Conservation (phyloP, 1,284 basidiomycete species). For the Cutaneotrichosporon arboriforme region DNA sequence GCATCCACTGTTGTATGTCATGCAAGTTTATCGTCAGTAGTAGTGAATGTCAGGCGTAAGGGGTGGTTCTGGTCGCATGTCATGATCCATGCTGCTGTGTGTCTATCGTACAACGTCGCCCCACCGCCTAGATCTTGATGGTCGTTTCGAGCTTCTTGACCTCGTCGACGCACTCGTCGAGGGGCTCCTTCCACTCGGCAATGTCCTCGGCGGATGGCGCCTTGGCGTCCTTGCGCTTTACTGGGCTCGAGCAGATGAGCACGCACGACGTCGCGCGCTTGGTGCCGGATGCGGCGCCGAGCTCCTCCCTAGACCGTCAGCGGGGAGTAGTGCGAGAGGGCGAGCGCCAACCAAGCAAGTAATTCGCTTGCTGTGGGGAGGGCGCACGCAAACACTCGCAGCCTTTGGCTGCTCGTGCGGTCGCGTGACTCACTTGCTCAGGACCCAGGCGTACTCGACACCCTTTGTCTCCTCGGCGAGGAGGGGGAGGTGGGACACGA, state of each 20-base stretch:
- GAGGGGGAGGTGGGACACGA: slow-evolving; percentile 92
- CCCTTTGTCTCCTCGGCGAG: slow-evolving; percentile 83
- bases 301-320: slow-evolving; percentile 66
- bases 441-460: slow-evolving; percentile 74
- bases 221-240: slow-evolving; percentile 50
- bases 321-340: too few species aligned
- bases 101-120: slow-evolving; percentile 17
- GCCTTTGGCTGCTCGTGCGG: too few species aligned
- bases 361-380: too few species aligned
- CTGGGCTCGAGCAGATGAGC: slow-evolving; percentile 59
- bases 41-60: background rate
- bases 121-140: slow-evolving; percentile 8
- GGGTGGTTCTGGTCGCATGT: background rate
- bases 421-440: slow-evolving; percentile 47
- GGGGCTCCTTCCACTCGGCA: slow-evolving; percentile 55
- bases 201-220: slow-evolving; percentile 58
- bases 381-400: too few species aligned
- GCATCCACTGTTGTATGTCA: background rate
- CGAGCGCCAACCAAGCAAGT: too few species aligned
- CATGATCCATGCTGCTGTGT: background rate
- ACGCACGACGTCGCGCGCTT: slow-evolving; percentile 98
- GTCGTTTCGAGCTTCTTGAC: slow-evolving; percentile 61
- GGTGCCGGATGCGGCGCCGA: slow-evolving; percentile 90
- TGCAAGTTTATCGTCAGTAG: background rate
- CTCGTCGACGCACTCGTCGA: slow-evolving; percentile 75